Conservation (phyloP, 2,329 filamentous ascomycete genomes). For the Arthrobotrys sphaeroides region DNA sequence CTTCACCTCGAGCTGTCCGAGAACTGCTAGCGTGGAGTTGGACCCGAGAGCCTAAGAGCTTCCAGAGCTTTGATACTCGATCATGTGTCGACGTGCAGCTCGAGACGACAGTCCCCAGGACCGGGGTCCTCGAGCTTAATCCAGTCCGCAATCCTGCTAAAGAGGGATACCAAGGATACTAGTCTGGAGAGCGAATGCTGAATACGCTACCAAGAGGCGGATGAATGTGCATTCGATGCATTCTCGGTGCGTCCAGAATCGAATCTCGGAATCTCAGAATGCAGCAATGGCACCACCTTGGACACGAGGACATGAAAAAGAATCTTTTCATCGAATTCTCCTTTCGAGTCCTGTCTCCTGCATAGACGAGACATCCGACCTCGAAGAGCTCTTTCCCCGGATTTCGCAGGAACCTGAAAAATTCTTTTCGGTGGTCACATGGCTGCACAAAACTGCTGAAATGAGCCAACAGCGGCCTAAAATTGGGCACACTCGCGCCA, state of each 20-base stretch:
- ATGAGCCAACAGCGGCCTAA: conserved; percentile 26
- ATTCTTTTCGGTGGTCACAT: conserved; percentile 48
- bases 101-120: conserved; percentile 36
- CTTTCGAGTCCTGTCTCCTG: conserved; percentile 16
- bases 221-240: neutral
- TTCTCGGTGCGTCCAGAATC: conserved; percentile 10
- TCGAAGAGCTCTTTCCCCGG: conserved; percentile 52
- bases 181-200: too few relatives aligned
- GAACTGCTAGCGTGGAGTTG: too few relatives aligned
- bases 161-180: too few relatives aligned
- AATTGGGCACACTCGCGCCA: conserved; percentile 37
- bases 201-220: conserved; percentile 6
- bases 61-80: conserved; percentile 40
- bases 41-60: conserved; percentile 1
- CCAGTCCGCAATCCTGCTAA: neutral
- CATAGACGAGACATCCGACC: conserved; percentile 37
- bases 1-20: neutral
- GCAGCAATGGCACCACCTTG: conserved; percentile 20
- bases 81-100: conserved; percentile 52
- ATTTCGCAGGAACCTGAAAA: conserved; percentile 44
- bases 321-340: neutral
- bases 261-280: conserved; percentile 33
- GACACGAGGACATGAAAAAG: conserved; percentile 31
- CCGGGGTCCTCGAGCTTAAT: conserved; percentile 50
- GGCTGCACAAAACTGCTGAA: conserved; percentile 40